Percentiles rank a stretch among this genome's conserved stretches.
Evolutionary conservation across 2,329 filamentous ascomycete species (phyloP).

Genomic region (Sarocladiaceae sp.): DNA sequence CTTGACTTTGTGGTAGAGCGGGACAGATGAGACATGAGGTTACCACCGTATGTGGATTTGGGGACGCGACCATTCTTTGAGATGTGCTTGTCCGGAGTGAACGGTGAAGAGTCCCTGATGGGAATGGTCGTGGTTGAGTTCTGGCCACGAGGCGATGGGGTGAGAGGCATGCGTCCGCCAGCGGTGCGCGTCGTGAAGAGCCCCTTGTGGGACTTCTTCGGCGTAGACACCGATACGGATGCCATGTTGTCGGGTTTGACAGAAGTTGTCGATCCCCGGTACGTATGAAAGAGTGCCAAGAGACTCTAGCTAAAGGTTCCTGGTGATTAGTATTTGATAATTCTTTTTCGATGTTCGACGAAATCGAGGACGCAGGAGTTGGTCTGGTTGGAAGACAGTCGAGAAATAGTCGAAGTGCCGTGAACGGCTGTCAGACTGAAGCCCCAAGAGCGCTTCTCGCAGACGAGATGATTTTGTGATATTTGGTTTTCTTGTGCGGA

Average conservation of each 20-base stretch:
- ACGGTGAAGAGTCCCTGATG: constrained; percentile 62
- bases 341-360: constrained; percentile 37
- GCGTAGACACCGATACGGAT: constrained; percentile 73
- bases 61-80: constrained; percentile 45
- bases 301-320: constrained; percentile 55
- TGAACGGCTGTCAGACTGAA: too few relatives aligned
- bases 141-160: constrained; percentile 76
- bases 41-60: constrained; percentile 75
- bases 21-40: constrained; percentile 72
- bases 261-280: constrained; percentile 30
- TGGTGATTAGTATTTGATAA: constrained; percentile 40
- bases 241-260: constrained; percentile 62
- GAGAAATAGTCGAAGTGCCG: not conserved
- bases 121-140: constrained; percentile 43
- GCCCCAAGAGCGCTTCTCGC: too few relatives aligned
- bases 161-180: constrained; percentile 89
- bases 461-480: too few relatives aligned
- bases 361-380: constrained; percentile 29
- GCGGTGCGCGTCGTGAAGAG: constrained; percentile 89
- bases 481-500: constrained; percentile 21
- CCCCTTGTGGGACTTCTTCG: constrained; percentile 88
- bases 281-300: constrained; percentile 48
- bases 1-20: constrained; percentile 46
- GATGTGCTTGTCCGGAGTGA: constrained; percentile 61
- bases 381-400: constrained; percentile 19